Conservation (phyloP, 805 yeast genomes). For the Kodamaea nitidulidarum region DNA sequence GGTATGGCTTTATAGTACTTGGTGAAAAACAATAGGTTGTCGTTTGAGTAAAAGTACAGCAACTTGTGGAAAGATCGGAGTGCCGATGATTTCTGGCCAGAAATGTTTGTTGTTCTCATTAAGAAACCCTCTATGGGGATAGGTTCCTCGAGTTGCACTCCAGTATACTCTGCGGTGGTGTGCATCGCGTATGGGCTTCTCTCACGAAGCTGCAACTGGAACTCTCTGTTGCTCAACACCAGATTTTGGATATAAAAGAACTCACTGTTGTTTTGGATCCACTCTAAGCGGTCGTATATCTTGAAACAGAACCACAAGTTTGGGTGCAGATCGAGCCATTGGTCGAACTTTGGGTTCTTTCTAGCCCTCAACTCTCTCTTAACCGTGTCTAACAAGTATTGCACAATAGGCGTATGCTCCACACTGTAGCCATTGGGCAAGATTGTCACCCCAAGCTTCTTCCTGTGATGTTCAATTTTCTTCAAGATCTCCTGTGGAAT, state of each 20-base stretch:
- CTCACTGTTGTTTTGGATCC: slow-evolving; percentile 30
- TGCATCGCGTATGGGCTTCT: slow-evolving; percentile 36
- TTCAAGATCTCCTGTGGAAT: slow-evolving; percentile 34
- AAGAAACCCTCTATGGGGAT: slow-evolving; percentile 79
- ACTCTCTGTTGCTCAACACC: slow-evolving; percentile 30
- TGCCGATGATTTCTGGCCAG: slow-evolving; percentile 38
- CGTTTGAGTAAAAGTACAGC: slow-evolving; percentile 61
- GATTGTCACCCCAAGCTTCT: slow-evolving; percentile 10
- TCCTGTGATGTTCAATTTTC: slow-evolving; percentile 9
- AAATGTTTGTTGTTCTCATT: slow-evolving; percentile 48
- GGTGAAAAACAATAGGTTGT: slow-evolving; percentile 57
- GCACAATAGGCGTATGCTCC: slow-evolving; percentile 24
- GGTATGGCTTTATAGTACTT: slow-evolving; percentile 57
- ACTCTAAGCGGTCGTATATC: slow-evolving; percentile 69
- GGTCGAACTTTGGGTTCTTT: slow-evolving; percentile 8
- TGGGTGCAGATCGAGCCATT: slow-evolving; percentile 21
- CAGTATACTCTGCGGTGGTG: slow-evolving; percentile 10
- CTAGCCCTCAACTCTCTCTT: slow-evolving; percentile 24
- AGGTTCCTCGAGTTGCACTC: slow-evolving; percentile 47
- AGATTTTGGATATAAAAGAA: slow-evolving; percentile 27
- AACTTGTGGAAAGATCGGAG: slow-evolving; percentile 47
- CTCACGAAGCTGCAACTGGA: slow-evolving; percentile 58
- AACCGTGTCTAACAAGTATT: slow-evolving; percentile 38
- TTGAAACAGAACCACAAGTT: slow-evolving; percentile 54
- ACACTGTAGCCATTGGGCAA: slow-evolving; percentile 23